Evolutionary conservation across 2,329 filamentous ascomycete species (phyloP).

Genomic region (Colletotrichum siamense): DNA sequence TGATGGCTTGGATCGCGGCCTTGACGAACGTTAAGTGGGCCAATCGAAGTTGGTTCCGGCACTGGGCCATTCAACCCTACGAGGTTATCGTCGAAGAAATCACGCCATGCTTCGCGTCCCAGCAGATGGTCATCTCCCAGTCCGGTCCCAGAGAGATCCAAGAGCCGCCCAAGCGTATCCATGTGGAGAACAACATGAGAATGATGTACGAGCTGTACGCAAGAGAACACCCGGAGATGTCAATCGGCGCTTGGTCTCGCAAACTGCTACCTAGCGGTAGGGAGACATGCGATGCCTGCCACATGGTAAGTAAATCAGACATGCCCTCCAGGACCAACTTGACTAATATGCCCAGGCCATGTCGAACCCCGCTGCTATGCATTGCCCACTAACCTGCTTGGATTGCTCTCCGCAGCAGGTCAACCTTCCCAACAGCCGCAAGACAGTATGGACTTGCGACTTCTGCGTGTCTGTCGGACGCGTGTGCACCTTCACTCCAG

Average conservation of each 20-base stretch:
- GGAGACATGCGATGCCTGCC: not conserved
- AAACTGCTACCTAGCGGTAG: not conserved
- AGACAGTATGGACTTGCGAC: not conserved
- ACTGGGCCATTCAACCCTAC: not conserved
- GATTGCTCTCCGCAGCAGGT: not conserved
- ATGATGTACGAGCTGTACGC: not conserved
- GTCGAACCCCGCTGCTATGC: not conserved
- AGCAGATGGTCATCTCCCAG: not conserved
- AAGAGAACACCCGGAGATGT: not conserved
- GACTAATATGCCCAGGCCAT: not conserved
- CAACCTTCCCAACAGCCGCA: not conserved
- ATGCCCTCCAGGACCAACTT: not conserved
- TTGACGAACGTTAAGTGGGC: not conserved
- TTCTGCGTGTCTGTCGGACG: not conserved
- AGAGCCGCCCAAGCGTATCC: not conserved
- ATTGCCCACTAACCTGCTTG: not conserved
- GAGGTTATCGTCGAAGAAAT: not conserved
- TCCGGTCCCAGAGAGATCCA: not conserved
- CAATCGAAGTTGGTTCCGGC: not conserved
- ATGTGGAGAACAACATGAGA: not conserved
- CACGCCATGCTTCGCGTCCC: not conserved
- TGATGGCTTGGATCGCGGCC: not conserved
- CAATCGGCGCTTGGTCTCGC: not conserved
- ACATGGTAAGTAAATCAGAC: not conserved
- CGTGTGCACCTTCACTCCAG: not conserved